phyloP scores from a whole-genome alignment of 1,284 basidiomycete genomes.

The Rhodotorula sp. region DNA sequence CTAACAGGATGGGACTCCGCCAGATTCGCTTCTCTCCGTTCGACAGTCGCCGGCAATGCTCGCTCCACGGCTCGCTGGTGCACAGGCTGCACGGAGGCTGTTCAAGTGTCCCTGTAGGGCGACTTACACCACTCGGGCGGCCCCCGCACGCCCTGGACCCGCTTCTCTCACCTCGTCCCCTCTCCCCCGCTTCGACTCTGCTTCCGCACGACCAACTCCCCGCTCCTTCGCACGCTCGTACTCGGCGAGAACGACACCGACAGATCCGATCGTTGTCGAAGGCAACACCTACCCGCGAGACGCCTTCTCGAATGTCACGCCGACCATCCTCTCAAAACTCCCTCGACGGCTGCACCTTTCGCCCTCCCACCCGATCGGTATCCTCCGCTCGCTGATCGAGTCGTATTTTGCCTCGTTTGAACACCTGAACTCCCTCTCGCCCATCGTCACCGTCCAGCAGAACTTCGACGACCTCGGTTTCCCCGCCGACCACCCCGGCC shows the following conservation, averaged over 20 bases:
- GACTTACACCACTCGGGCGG: too few relatives aligned
- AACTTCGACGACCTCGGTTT: conserved; percentile 96
- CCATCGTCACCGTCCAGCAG: conserved; percentile 82
- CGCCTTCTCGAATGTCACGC: conserved; percentile 77
- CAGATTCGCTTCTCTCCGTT: too few relatives aligned
- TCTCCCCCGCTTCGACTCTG: not conserved
- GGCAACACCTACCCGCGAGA: conserved; percentile 62
- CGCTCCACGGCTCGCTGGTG: too few relatives aligned
- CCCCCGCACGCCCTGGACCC: not conserved
- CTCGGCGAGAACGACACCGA: not conserved
- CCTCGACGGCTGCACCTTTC: conserved; percentile 70
- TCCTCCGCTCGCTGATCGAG: conserved; percentile 81
- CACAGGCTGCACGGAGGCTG: too few relatives aligned
- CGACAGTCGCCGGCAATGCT: too few relatives aligned
- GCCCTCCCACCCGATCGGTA: conserved; percentile 77
- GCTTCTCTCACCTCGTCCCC: not conserved
- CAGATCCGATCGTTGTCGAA: conserved; percentile 16
- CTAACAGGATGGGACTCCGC: too few relatives aligned
- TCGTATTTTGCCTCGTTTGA: conserved; percentile 71
- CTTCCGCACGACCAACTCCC: not conserved
- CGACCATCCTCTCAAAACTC: conserved; percentile 74
- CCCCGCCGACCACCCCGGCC: conserved; percentile 87
- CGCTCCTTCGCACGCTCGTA: not conserved
- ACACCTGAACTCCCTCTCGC: conserved; percentile 62
- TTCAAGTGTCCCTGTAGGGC: too few relatives aligned